phyloP scores from a whole-genome alignment of 306 rosid genomes.

The Acmispon strigosus region DNA sequence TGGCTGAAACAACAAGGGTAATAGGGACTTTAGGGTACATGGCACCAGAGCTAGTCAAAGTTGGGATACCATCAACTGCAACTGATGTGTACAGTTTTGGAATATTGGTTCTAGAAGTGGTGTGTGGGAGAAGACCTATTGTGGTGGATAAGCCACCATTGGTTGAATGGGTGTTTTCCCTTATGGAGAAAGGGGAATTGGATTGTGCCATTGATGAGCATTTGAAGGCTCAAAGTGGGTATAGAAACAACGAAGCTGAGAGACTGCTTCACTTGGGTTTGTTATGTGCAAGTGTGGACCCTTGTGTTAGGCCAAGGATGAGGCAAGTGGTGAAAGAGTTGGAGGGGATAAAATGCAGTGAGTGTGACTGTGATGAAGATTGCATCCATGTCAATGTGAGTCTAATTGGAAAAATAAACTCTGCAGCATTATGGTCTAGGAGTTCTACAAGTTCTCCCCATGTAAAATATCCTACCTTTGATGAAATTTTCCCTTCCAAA shows the following conservation, averaged over 20 bases:
- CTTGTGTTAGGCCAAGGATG: slow-evolving; percentile 56
- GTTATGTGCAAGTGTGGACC: slow-evolving; percentile 51
- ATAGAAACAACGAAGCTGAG: slow-evolving; percentile 36
- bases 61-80: slow-evolving; percentile 39
- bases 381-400: slow-evolving; percentile 21
- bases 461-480: slow-evolving; percentile 44
- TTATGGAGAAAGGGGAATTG: slow-evolving; percentile 37
- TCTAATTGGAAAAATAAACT: slow-evolving; percentile 36
- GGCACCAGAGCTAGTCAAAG: slow-evolving; percentile 56
- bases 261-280: slow-evolving; percentile 56
- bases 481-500: slow-evolving; percentile 35
- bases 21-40: slow-evolving; percentile 69
- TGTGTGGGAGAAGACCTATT: slow-evolving; percentile 52
- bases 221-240: slow-evolving; percentile 32
- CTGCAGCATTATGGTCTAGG: slow-evolving; percentile 40
- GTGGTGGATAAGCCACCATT: slow-evolving; percentile 46
- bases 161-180: slow-evolving; percentile 46
- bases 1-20: slow-evolving; percentile 41
- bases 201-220: slow-evolving; percentile 41
- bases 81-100: slow-evolving; percentile 67
- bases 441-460: slow-evolving; percentile 5
- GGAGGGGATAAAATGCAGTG: slow-evolving; percentile 27
- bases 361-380: slow-evolving; percentile 27
- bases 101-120: slow-evolving; percentile 53
- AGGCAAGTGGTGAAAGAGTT: slow-evolving; percentile 50